Base-by-base conservation (phyloP, 345 rosid species). In the Bretschneidera sinensis region DNA sequence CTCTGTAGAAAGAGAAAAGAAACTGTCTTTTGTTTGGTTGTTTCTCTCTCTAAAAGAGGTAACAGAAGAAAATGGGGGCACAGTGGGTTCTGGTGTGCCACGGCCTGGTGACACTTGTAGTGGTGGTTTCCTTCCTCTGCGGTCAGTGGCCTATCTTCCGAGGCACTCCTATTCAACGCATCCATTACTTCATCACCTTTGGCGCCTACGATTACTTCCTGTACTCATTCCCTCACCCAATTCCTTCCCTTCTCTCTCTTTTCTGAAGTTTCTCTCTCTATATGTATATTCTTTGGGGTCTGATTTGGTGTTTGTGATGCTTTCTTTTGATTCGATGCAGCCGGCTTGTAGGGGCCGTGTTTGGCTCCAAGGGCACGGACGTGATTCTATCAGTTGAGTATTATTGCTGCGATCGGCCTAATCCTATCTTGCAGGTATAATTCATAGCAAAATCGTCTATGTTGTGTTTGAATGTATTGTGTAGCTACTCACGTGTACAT, bases 91-190 rank as follows among this genome's bases (percentile, higher is more conserved):
- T 94, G 76, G 58, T 79, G 19, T 71, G 85, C 64, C 95, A 90
- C 45, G 96, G 97, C 64, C 48, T 87, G 55, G 45, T 69, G 21
- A 94, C 95, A 24, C 67, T 83, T 21, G 31, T 78, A 11, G 85
- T 87, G 24, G 78, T 86, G 54, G 70, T 87, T 65, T 80, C 99
- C 1, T 86, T 94, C 74, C 87, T 94, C 48, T 94, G 97, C 55
- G 97, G 99, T n/a, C 96, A 87, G 62, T 90, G 96, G 99, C 97
- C 97, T 14, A 84, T 90, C 81, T 89, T 89, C 71, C 78, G 76
- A 24, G 81, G 83, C 75, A 92, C 98, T 31, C 91, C 91, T 31
- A 79, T 92, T 68, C 78, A 83, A 56, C 68, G 78, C 72, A 72
- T 87, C 81, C 87, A 87, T 64, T 52, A 64, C 80, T 90, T 87